Conservation (phyloP, 331 rosid species). For the Quercus lobata region DNA sequence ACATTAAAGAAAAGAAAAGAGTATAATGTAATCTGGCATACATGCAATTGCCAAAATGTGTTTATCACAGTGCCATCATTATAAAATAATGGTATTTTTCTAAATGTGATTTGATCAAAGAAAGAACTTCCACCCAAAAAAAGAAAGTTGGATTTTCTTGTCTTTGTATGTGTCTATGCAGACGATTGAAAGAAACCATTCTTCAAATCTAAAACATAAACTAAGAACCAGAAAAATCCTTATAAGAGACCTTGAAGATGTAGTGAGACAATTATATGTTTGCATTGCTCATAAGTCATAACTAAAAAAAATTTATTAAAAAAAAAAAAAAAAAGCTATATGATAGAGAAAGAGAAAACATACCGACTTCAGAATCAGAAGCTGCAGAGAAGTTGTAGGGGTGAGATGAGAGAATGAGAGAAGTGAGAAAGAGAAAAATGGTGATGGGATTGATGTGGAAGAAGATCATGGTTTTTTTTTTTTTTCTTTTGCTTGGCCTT, state of each 20-base stretch:
- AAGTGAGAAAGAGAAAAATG: constrained; percentile 9
- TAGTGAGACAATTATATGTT: neutral
- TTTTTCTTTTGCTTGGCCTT: neutral
- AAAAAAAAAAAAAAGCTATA: neutral
- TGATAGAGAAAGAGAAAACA: neutral
- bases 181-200: neutral
- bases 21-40: neutral
- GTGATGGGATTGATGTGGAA: constrained; percentile 3
- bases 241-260: neutral
- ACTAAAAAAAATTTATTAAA: neutral
- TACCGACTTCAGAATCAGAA: constrained; percentile 30
- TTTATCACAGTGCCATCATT: neutral
- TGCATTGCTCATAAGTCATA: neutral
- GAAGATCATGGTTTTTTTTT: neutral
- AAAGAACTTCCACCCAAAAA: neutral
- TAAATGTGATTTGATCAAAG: neutral
- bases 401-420: constrained; percentile 23
- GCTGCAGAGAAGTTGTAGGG: constrained; percentile 23
- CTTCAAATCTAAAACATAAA: neutral
- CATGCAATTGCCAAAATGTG: neutral
- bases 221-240: neutral
- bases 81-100: neutral
- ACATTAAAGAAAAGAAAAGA: neutral
- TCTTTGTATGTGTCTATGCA: neutral
- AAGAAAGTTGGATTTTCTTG: neutral